Evolutionary conservation across 176 grass and related monocot genomes (phyloP), one percentile per base, ranked within the genome.

Genomic region (Avena atlantica): DNA sequence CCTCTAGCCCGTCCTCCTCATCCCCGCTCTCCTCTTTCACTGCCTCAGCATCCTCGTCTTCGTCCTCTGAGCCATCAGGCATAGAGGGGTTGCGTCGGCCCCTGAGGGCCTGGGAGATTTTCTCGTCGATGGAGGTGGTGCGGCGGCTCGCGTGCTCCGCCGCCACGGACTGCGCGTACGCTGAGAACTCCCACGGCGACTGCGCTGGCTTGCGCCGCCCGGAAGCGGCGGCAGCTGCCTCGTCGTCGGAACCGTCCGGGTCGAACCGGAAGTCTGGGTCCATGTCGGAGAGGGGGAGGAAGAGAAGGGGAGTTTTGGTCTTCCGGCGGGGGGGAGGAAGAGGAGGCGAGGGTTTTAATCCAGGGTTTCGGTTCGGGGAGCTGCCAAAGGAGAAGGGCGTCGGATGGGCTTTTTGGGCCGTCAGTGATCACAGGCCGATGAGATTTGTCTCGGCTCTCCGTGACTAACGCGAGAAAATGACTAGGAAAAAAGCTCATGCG

Each of bases 131-230:
- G 36, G 93, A 94, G 70, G 93, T 95, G 40, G 89, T 95, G 27
- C 60, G 84, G 62, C 91, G 85, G 8, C 80, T 84, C 34, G 78
- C 81, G 64, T 92, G 81, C 85, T 98, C 96, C 73, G 87, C 93
- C 74, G 89, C 87, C 59, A 95, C 88, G 24, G 96, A 92, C 56
- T 89, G 89, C 71, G 91, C 74, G 89, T 93, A 98, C 1, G 90
- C 84, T 14, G 90, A 80, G 83, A 96, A 98, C 76, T 98, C 93
- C 97, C 94, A 96, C 11, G 92, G 90, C 12, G 93, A 98, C 89
- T 96, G 94, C 62, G 85, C 44, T 19, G 40, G 52, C 87, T 56
- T 55, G 13, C 74, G 77, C 55, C 63, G 71, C 0, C 24, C 21
- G 0, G 34, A 5, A 40, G 56, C 62, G 2, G 16, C 0, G 0